Conservation (phyloP, 345 rosid species). For the Geranium brycei region DNA sequence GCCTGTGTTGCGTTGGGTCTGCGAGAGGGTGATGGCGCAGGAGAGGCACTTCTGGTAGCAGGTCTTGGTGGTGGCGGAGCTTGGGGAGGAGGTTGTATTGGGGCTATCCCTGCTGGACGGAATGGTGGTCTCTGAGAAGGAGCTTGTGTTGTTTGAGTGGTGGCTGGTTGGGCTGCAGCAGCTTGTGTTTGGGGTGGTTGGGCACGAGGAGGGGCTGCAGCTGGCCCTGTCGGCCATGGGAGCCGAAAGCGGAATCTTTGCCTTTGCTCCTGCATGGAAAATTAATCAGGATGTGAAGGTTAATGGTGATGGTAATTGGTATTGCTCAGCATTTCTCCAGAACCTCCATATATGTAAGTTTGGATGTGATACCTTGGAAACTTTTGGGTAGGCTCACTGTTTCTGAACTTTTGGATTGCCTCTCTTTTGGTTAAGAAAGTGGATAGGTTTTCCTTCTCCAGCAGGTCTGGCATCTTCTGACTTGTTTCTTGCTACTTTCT, state of each 20-base stretch:
- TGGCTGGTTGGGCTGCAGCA: neutral
- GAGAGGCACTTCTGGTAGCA: conserved; percentile 8
- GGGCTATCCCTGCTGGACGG: conserved; percentile 32
- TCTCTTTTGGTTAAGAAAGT: conserved; percentile 5
- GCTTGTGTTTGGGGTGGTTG: conserved; percentile 1
- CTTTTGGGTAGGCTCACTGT: conserved; percentile 1
- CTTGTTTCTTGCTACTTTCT: too few relatives aligned
- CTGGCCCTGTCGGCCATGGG: conserved; percentile 29
- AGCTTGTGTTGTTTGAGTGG: conserved; percentile 2
- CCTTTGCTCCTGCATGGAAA: conserved; percentile 33
- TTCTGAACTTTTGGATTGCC: conserved; percentile 11
- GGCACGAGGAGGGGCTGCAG: conserved; percentile 15
- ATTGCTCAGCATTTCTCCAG: too few relatives aligned
- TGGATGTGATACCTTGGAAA: conserved; percentile 28
- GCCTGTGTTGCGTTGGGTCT: conserved; percentile 11
- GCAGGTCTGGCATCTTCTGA: conserved; percentile 28
- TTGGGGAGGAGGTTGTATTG: conserved; percentile 9
- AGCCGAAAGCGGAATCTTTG: conserved; percentile 39
- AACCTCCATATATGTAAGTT: conserved; percentile 12
- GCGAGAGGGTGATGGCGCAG: too few relatives aligned
- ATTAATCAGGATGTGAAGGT: too few relatives aligned
- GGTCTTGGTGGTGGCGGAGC: conserved; percentile 12
- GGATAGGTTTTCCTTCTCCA: conserved; percentile 7
- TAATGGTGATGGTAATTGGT: too few relatives aligned
- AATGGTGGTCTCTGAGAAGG: conserved; percentile 30